These are phyloP conservation scores for Didymosphaeria variabile DNA, from an alignment of 2,329 filamentous ascomycete species.

Conservation along the genomic window DNA sequence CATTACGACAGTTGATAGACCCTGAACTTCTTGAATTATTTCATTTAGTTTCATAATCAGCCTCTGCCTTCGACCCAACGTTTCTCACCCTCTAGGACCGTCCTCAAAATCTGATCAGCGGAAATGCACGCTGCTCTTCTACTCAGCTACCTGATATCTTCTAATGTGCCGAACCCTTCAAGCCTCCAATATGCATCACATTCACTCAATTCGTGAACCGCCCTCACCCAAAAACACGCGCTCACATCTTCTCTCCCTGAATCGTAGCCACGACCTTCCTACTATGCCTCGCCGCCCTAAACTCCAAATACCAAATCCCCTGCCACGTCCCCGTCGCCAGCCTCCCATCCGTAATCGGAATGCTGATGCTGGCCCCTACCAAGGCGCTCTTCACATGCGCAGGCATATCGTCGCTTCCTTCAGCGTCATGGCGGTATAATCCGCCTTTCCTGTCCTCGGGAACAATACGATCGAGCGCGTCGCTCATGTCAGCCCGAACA, in stretches of 20 bases:
- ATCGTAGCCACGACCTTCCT: conserved; percentile 91
- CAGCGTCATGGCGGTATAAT: conserved; percentile 85
- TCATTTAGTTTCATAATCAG: not conserved
- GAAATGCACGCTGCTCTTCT: not conserved
- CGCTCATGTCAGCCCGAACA: conserved; percentile 92
- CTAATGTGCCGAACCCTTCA: not conserved
- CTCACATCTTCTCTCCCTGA: conserved; percentile 76
- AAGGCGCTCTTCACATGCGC: conserved; percentile 94
- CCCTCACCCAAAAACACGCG: not conserved
- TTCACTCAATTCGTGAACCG: not conserved
- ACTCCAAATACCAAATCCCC: conserved; percentile 96
- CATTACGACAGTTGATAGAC: conserved; percentile 6
- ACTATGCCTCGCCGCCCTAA: conserved; percentile 77
- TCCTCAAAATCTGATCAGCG: not conserved
- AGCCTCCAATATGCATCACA: too few species aligned
- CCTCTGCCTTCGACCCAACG: not conserved
- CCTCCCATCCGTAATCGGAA: conserved; percentile 88
- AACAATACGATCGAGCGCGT: conserved; percentile 89
- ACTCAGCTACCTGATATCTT: not conserved
- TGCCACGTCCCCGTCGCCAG: conserved; percentile 79
- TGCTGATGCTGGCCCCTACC: conserved; percentile 86
- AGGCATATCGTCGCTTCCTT: conserved; percentile 94
- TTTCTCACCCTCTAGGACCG: not conserved
- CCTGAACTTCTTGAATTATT: not conserved
- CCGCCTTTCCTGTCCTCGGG: conserved; percentile 72